Evolutionary conservation across 805 yeast species (phyloP).

Genomic region (Candida adriatica): DNA sequence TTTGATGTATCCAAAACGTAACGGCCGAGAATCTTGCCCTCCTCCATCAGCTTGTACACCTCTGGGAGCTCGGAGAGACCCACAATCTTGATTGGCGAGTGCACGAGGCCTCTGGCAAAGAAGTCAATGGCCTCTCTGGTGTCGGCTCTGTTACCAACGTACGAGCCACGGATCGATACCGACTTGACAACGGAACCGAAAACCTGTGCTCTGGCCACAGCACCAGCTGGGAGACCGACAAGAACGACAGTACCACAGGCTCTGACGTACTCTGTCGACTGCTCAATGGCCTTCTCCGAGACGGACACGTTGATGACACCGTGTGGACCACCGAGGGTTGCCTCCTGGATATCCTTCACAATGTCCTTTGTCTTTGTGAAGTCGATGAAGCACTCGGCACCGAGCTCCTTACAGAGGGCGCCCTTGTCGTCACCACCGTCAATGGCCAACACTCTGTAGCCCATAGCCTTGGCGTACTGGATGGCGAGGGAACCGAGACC

Average conservation of each 20-base stretch:
- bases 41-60: slow-evolving; percentile 73
- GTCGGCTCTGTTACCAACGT: slow-evolving; percentile 87
- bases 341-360: slow-evolving; percentile 38
- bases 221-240: slow-evolving; percentile 60
- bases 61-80: slow-evolving; percentile 66
- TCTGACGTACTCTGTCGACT: slow-evolving; percentile 48
- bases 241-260: slow-evolving; percentile 53
- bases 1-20: slow-evolving; percentile 28
- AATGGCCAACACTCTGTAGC: slow-evolving; percentile 63
- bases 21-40: slow-evolving; percentile 83
- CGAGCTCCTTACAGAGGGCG: slow-evolving; percentile 44
- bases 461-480: slow-evolving; percentile 76
- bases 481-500: slow-evolving; percentile 75
- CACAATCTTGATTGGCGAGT: slow-evolving; percentile 67
- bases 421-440: slow-evolving; percentile 73
- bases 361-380: slow-evolving; percentile 46
- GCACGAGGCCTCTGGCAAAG: slow-evolving; percentile 63
- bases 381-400: slow-evolving; percentile 62
- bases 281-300: slow-evolving; percentile 45
- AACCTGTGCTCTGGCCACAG: slow-evolving; percentile 44
- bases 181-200: slow-evolving; percentile 51
- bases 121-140: slow-evolving; percentile 75
- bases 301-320: slow-evolving; percentile 38
- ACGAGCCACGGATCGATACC: slow-evolving; percentile 59
- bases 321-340: slow-evolving; percentile 62